A percentile compares a stretch with the other conserved stretches of the same genome.
Evolutionary conservation across 1,284 basidiomycete genomes (phyloP).

Genomic region (Puccinia hordei): DNA sequence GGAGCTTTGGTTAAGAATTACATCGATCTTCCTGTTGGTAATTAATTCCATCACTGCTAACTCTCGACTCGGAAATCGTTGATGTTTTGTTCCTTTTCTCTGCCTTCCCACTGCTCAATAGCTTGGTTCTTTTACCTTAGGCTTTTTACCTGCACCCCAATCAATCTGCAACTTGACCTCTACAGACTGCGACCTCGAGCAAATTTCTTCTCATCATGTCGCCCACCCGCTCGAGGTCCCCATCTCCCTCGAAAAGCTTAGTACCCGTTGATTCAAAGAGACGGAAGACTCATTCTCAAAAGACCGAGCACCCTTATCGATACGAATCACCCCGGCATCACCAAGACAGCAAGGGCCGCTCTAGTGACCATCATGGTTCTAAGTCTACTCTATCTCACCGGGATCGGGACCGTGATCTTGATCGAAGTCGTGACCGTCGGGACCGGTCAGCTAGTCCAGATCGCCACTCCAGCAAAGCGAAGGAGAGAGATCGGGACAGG

Average conservation of each 20-base stretch:
- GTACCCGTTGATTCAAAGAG: conserved; percentile 33
- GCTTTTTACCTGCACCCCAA: too few species aligned
- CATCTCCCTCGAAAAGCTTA: conserved; percentile 31
- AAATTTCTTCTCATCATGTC: conserved; percentile 27
- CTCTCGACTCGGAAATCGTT: too few species aligned
- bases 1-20: too few species aligned
- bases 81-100: too few species aligned
- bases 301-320: conserved; percentile 7
- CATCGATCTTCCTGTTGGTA: too few species aligned
- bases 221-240: conserved; percentile 36
- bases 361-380: neutral
- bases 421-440: conserved; percentile 24
- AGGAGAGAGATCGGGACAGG: conserved; percentile 24
- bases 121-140: too few species aligned
- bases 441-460: conserved; percentile 20
- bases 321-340: conserved; percentile 17
- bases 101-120: too few species aligned
- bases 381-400: conserved; percentile 12
- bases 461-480: neutral
- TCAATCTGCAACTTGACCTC: too few species aligned
- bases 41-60: too few species aligned
- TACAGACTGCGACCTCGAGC: neutral
- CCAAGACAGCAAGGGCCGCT: conserved; percentile 10
- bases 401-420: conserved; percentile 24
- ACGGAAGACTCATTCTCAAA: conserved; percentile 26